Evolutionary conservation across 2,329 filamentous ascomycete genomes (phyloP), one percentile per base, ranked within the genome.

Genomic region (Penicillium brevicompactum): DNA sequence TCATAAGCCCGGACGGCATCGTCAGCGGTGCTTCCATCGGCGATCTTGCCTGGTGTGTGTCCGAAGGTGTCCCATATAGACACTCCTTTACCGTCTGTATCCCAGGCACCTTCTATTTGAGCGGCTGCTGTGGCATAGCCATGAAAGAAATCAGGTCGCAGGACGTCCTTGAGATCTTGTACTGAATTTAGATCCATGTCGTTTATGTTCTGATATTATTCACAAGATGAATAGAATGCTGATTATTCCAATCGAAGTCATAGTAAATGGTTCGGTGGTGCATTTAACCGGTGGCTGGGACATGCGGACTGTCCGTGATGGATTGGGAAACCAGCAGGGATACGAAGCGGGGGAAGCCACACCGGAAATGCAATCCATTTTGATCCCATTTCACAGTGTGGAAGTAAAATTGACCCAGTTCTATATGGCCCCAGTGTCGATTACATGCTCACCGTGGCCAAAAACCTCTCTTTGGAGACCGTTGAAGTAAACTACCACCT

Each of bases 41-140:
- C 88, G 67, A 92, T 89, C 75, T 91, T 92, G 66, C 88, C 89
- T 9, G 87, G 84, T 50, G 84, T 86, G 56, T 82, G 82, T 71
- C 87, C 90, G 78, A 92, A 93, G 21, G 82, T 86, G 74, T 93
- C 90, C 90, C 90, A 93, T 73, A 92, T 92, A 58, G 87, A 89
- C 51, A 87, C 84, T 27, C 84, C 88, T 63, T 89, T 88, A 61
- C 90, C 90, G 69, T 92, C 89, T 68, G 86, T 82, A 45, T 88
- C 79, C 55, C 82, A 79, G 49, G 86, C 84, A 53, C 90, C 90
- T 77, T 94, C 90, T 63, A 93, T 87, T 73, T 93, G 90, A 5
- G 67, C 55, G 22, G 67, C 67, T 21, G 67, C 67, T 27, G 67
- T 70, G 8, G 67, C 67, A 42, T 66, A 70, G 5, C 68, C 68